Evolutionary conservation across 495 filamentous ascomycete species (phyloP), one percentile per base, ranked within the genome.

Genomic region (Aspergillus mulundensis): DNA sequence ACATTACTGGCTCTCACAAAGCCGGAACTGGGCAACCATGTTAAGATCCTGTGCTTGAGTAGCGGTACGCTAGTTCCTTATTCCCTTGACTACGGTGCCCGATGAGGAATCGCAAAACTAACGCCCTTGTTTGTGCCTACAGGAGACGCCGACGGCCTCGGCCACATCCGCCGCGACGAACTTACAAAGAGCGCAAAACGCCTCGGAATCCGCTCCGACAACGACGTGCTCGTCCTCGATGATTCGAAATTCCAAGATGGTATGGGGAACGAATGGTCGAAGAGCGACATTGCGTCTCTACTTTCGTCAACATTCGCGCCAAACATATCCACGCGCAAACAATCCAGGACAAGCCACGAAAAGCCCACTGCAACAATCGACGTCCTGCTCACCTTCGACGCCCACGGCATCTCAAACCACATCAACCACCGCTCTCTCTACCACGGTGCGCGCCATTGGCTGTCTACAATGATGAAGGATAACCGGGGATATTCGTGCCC

Each of bases 41-140:
- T 98, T 59, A 91, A 92, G 71, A 94, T 98, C 60, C 78, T 98
- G 30, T 98, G 94, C 71, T 74, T 98, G 50, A 93, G 89, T 69
- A 91, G 82, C 59, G 89, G 88, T 85, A 77, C 25, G 78, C 63
- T 24, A 20, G 4, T 43, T 19, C 21, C 11, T 54, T 41, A n/a
- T 23, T 40, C 23, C 21, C 20, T 25, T n/a, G 21, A 7, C 12
- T n/a, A 8, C 36, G 5, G 20, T 5, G 45, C 39, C 23, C 25
- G 25, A 28, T 28, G 4, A 28, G 25, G 25, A 8, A 28, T 8
- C 25, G 8, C 25, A 8, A 28, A 28, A 8, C 25, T 28, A 28
- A 28, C 3, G 8, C 25, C 25, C 3, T 28, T 8, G 25, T 3
- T 8, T 8, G 8, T 8, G 8, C 25, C 57, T 34, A 56, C 54